Percentiles rank a stretch among this genome's conserved stretches.
Conservation (phyloP, 169 alveolate species). For the Theileria annulata region DNA sequence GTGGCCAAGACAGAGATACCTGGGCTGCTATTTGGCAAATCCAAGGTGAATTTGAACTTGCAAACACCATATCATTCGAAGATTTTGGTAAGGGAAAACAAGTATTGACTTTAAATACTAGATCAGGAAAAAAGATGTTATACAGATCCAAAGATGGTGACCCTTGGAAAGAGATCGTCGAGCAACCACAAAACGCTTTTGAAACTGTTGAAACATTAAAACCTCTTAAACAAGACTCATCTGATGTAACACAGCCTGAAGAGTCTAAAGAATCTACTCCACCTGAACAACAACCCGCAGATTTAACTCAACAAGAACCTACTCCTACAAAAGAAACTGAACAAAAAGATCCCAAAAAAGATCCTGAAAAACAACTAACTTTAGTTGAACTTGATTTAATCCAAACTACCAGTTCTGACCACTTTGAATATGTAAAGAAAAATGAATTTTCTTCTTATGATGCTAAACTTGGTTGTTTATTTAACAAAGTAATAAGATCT, state of each 20-base stretch:
- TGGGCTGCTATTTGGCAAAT: background rate
- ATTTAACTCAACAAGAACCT: too few species aligned
- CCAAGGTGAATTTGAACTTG: background rate
- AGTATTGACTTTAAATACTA: background rate
- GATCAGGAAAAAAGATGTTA: background rate
- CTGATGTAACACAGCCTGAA: background rate
- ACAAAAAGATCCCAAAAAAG: background rate
- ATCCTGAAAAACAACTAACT: background rate
- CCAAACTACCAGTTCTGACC: background rate
- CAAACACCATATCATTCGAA: background rate
- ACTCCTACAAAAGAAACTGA: background rate
- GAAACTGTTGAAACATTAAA: background rate
- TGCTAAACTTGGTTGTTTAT: background rate
- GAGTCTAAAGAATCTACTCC: too few species aligned
- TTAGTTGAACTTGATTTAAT: background rate
- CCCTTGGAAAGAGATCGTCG: background rate
- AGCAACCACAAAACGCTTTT: background rate
- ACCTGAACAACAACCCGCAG: too few species aligned
- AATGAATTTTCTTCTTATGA: background rate
- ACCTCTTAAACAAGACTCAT: too few species aligned
- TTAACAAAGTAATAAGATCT: background rate
- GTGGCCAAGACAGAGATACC: background rate
- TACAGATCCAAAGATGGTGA: background rate
- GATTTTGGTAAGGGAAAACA: background rate
- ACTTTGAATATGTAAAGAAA: background rate